Evolutionary conservation across 768 basidiomycete genomes (phyloP), one percentile per base, ranked within the genome.

Genomic region (Arthromyces matolae): DNA sequence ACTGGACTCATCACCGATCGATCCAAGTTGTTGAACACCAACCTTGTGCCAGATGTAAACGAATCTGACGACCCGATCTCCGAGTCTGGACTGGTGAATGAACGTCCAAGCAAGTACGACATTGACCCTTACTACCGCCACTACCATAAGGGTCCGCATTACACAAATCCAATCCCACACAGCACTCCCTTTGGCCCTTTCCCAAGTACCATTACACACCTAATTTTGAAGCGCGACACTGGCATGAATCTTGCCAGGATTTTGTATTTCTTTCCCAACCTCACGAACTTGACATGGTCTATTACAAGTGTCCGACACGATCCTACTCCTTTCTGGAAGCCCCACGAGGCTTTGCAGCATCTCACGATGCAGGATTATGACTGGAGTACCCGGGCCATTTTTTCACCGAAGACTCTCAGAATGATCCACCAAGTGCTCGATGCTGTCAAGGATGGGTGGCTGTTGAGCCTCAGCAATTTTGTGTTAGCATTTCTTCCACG

Each of bases 61-160:
- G 6, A 16, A 6, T 14, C 32, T 18, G n/a, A 33, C 14, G 14
- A 5, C 18, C 32, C 14, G 14, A 31, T 8, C 14, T 14, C 14
- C 29, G 46, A 64, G 14, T 31, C n/a, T 31, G 14, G 8, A 8
- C 29, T 31, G 29, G 29, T n/a, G n/a, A n/a, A n/a, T n/a, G n/a
- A n/a, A n/a, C n/a, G n/a, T n/a, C n/a, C n/a, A n/a, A n/a, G n/a
- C n/a, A n/a, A n/a, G 9, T 24, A 41, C 14, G 24, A 3, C 10
- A 5, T 29, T 20, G 9, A 2, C 9, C 9, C 2, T 7, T 31
- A 23, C 20, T 1, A 8, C 4, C n/a, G 27, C 32, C 13, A 16
- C 22, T 14, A 29, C n/a, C 19, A 19, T 9, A 16, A 19, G 9
- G 2, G 1, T 40, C 23, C n/a, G 33, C 33, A n/a, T 3, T 33